These are phyloP conservation scores for Mucor mucedo DNA, from an alignment of 371 early-diverging fungal genomes.

Conservation along the genomic window DNA sequence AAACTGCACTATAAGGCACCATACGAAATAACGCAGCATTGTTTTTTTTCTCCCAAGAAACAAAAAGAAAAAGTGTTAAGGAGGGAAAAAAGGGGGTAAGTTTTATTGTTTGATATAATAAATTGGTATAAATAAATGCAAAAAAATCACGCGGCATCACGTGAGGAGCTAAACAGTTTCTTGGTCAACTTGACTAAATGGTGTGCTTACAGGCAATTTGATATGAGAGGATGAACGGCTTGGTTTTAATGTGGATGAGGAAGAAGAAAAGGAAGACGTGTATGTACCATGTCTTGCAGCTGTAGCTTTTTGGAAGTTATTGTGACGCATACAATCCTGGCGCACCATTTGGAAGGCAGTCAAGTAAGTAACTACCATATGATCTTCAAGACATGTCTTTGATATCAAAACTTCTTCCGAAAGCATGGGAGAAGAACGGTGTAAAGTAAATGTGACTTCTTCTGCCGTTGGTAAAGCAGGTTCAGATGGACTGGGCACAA, in stretches of 20 bases:
- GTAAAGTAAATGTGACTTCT: constrained; percentile 40
- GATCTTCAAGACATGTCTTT: constrained; percentile 55
- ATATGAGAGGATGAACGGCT: constrained; percentile 12
- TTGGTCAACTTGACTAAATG: not conserved
- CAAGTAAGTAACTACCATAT: constrained; percentile 55
- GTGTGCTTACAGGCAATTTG: constrained; percentile 1
- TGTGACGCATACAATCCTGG: constrained; percentile 47
- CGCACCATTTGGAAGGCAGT: constrained; percentile 49
- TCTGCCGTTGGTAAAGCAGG: constrained; percentile 20
- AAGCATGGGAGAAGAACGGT: constrained; percentile 39
- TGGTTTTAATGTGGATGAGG: constrained; percentile 17
- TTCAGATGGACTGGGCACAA: constrained; percentile 26
- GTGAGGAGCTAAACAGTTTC: not conserved
- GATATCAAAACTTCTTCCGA: constrained; percentile 52
- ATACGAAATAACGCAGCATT: not conserved
- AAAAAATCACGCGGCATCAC: not conserved
- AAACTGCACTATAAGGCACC: not conserved
- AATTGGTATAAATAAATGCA: not conserved
- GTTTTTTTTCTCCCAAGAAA: not conserved
- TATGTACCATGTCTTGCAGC: not conserved
- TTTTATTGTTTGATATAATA: not conserved
- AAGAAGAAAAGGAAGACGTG: constrained; percentile 18
- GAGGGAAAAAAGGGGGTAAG: not conserved
- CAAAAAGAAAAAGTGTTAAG: not conserved
- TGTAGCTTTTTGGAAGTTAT: constrained; percentile 1